Evolutionary conservation across 164 flowering plant genomes (phyloP).

Genomic region (Nymphaea colorata): DNA sequence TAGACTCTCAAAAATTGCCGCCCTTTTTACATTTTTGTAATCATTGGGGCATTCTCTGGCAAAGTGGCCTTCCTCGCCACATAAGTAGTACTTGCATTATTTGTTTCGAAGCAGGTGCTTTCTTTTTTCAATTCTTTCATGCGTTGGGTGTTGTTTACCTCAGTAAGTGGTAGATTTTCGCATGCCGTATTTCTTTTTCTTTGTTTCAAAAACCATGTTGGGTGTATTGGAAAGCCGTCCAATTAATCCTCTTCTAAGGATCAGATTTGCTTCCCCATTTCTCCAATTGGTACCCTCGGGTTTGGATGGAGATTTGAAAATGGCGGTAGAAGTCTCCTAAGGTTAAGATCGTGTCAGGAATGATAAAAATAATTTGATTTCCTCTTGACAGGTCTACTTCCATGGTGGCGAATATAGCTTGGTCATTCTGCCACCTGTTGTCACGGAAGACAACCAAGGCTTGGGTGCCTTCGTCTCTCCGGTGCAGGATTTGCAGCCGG

Average conservation of each 20-base stretch:
- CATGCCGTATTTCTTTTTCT: too few relatives aligned
- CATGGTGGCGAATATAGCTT: background rate
- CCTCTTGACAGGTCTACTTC: background rate
- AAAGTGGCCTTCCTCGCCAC: too few relatives aligned
- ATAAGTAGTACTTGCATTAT: too few relatives aligned
- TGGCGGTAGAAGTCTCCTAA: background rate
- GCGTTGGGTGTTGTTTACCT: too few relatives aligned
- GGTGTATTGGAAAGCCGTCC: background rate
- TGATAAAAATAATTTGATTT: background rate
- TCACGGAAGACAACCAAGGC: slow-evolving; percentile 1
- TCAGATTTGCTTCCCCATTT: background rate
- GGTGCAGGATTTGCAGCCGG: background rate
- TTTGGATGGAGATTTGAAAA: background rate
- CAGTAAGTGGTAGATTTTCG: too few relatives aligned
- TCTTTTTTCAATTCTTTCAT: too few relatives aligned
- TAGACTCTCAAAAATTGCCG: too few relatives aligned
- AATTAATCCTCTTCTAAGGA: background rate
- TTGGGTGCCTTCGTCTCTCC: background rate
- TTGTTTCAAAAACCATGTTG: too few relatives aligned
- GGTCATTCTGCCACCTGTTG: background rate
- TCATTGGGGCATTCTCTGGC: too few relatives aligned
- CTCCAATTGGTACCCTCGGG: background rate
- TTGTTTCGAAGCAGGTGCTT: too few relatives aligned
- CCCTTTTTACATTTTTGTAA: too few relatives aligned
- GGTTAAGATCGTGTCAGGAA: background rate